These are phyloP conservation scores for Bipolaris gigantea DNA, from an alignment of 2,329 filamentous ascomycete species.

Conservation along the genomic window DNA sequence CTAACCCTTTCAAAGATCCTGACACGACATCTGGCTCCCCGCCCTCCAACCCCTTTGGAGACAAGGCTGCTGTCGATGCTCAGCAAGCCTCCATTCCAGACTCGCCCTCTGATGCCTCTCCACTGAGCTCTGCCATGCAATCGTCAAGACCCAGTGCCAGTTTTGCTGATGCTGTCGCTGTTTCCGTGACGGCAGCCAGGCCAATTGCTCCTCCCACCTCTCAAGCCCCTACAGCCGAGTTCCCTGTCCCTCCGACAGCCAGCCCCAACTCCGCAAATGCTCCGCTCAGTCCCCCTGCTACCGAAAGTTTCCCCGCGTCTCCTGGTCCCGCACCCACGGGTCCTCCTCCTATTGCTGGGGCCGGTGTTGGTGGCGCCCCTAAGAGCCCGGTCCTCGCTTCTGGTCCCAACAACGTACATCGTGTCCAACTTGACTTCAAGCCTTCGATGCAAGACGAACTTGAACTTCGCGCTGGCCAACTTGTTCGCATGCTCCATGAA, in stretches of 20 bases:
- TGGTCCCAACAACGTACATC: constrained; percentile 69
- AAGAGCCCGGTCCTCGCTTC: constrained; percentile 55
- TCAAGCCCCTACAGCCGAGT: constrained; percentile 31
- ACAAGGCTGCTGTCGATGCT: constrained; percentile 44
- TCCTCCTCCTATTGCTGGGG: constrained; percentile 52
- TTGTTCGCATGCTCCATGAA: constrained; percentile 88
- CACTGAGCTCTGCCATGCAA: constrained; percentile 26
- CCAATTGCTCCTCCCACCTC: constrained; percentile 33
- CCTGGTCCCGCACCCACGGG: constrained; percentile 50
- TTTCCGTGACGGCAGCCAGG: constrained; percentile 37
- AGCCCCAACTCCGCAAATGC: constrained; percentile 48
- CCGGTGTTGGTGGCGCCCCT: constrained; percentile 64
- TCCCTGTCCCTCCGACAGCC: constrained; percentile 51
- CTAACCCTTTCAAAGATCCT: constrained; percentile 71
- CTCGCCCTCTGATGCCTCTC: constrained; percentile 28
- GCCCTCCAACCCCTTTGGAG: constrained; percentile 59
- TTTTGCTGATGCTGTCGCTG: constrained; percentile 41
- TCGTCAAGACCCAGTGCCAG: constrained; percentile 28
- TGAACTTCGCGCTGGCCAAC: constrained; percentile 74
- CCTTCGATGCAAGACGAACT: constrained; percentile 93
- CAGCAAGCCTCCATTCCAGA: constrained; percentile 32
- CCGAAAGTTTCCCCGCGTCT: constrained; percentile 60
- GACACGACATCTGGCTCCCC: constrained; percentile 44
- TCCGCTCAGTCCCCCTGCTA: constrained; percentile 62
- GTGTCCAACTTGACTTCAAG: constrained; percentile 91